phyloP scores from a whole-genome alignment of 2,329 filamentous ascomycete genomes.

The Penicillium brevicompactum region DNA sequence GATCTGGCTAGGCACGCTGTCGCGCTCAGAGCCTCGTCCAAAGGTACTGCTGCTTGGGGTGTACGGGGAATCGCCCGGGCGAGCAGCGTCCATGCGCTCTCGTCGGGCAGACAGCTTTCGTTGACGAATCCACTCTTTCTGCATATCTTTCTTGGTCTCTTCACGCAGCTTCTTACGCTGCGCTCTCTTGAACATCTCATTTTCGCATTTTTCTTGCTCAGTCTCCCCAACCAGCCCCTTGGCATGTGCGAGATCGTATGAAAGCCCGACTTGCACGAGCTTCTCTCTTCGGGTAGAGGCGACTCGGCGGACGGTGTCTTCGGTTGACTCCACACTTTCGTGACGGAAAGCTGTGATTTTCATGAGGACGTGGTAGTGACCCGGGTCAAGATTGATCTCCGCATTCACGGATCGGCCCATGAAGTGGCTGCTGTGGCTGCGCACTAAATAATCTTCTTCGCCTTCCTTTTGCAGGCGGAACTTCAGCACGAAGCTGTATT shows the following conservation, averaged over 20 bases:
- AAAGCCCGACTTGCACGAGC: conserved; percentile 55
- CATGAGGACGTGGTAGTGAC: conserved; percentile 74
- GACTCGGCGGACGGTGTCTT: conserved; percentile 68
- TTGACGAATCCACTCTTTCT: conserved; percentile 44
- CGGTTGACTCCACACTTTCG: conserved; percentile 55
- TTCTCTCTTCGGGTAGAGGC: conserved; percentile 70
- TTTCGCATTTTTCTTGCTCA: conserved; percentile 35
- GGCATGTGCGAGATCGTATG: conserved; percentile 50
- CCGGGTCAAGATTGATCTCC: conserved; percentile 73
- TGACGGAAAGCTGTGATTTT: conserved; percentile 70
- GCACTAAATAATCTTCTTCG: conserved; percentile 62
- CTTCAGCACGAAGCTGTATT: conserved; percentile 60
- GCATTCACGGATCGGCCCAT: conserved; percentile 77
- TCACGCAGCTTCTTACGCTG: conserved; percentile 41
- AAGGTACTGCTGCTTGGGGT: conserved; percentile 9
- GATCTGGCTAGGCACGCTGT: conserved; percentile 17
- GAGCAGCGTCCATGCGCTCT: conserved; percentile 33
- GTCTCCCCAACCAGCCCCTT: conserved; percentile 47
- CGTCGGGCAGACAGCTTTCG: conserved; percentile 38
- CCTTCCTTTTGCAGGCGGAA: conserved; percentile 62
- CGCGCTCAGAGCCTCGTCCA: conserved; percentile 4
- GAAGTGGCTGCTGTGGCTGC: conserved; percentile 57
- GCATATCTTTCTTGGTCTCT: conserved; percentile 42
- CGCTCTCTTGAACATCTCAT: conserved; percentile 35
- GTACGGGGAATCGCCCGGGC: conserved; percentile 16